These are phyloP conservation scores for Termitomyces sp. DNA, from an alignment of 768 basidiomycete genomes.

Conservation along the genomic window DNA sequence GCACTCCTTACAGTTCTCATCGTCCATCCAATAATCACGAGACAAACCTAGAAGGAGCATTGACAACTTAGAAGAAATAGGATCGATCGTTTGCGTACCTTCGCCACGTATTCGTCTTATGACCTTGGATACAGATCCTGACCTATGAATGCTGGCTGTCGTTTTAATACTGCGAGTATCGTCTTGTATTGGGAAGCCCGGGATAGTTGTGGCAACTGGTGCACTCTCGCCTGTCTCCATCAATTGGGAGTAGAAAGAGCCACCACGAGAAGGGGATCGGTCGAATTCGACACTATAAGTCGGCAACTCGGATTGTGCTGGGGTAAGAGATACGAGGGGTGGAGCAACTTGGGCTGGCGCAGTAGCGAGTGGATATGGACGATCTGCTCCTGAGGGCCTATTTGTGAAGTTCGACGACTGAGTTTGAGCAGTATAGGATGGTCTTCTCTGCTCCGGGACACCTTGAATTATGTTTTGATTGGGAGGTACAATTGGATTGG, in stretches of 20 bases:
- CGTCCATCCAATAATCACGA: constrained; percentile 98
- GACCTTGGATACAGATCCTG: constrained; percentile 86
- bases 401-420: constrained; percentile 47
- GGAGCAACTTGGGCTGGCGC: constrained; percentile 64
- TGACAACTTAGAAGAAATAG: background rate
- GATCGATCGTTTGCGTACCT: constrained; percentile 40
- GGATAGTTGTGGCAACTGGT: constrained; percentile 73
- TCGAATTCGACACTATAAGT: constrained; percentile 68
- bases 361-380: constrained; percentile 54
- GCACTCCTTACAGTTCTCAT: constrained; percentile 92
- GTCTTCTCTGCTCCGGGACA: constrained; percentile 54
- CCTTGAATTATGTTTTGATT: constrained; percentile 19
- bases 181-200: constrained; percentile 90
- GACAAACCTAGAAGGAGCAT: constrained; percentile 58
- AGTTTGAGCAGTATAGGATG: constrained; percentile 46
- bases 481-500: constrained; percentile 29
- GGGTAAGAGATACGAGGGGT: constrained; percentile 81
- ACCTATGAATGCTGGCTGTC: constrained; percentile 63
- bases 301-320: constrained; percentile 76
- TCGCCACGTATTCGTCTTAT: constrained; percentile 89
- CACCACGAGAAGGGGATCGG: constrained; percentile 50
- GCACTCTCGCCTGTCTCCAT: constrained; percentile 55
- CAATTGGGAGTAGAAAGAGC: constrained; percentile 46
- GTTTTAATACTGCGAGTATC: constrained; percentile 88
- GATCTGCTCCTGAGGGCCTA: constrained; percentile 47